These are phyloP conservation scores for Parasitella parasitica DNA, from an alignment of 371 early-diverging fungal species.

Conservation along the genomic window DNA sequence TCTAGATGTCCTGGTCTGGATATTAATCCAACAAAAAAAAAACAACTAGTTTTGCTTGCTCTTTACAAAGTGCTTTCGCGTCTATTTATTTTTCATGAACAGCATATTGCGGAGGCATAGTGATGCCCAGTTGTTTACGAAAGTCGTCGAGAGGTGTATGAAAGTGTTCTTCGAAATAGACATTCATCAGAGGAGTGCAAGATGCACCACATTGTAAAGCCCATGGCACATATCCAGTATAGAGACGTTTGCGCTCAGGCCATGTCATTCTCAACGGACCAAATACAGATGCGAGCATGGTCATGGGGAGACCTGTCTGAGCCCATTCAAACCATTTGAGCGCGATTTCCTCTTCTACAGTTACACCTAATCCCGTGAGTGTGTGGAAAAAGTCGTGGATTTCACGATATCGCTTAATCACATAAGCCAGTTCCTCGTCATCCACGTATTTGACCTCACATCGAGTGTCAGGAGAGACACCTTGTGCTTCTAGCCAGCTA, in stretches of 20 bases:
- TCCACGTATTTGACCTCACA: constrained; percentile 83
- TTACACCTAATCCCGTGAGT: constrained; percentile 80
- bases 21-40: no score
- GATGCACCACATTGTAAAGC: constrained; percentile 82
- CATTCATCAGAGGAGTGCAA: constrained; percentile 76
- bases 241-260: constrained; percentile 64
- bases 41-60: no score
- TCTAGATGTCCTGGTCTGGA: no score
- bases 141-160: constrained; percentile 71
- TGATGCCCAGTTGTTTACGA: constrained; percentile 64
- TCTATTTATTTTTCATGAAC: constrained; percentile 1
- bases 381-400: constrained; percentile 95
- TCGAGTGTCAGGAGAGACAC: constrained; percentile 84
- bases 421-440: constrained; percentile 89
- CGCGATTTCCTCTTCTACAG: constrained; percentile 91
- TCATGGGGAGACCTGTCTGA: constrained; percentile 92
- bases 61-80: no score
- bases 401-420: constrained; percentile 91
- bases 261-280: constrained; percentile 75
- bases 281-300: constrained; percentile 74
- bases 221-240: constrained; percentile 84
- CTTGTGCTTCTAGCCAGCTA: constrained; percentile 74
- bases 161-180: constrained; percentile 86
- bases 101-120: constrained; percentile 32
- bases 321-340: constrained; percentile 94